These are phyloP conservation scores for Penicillium maclennaniae DNA, from an alignment of 495 filamentous ascomycete species.

Conservation along the genomic window DNA sequence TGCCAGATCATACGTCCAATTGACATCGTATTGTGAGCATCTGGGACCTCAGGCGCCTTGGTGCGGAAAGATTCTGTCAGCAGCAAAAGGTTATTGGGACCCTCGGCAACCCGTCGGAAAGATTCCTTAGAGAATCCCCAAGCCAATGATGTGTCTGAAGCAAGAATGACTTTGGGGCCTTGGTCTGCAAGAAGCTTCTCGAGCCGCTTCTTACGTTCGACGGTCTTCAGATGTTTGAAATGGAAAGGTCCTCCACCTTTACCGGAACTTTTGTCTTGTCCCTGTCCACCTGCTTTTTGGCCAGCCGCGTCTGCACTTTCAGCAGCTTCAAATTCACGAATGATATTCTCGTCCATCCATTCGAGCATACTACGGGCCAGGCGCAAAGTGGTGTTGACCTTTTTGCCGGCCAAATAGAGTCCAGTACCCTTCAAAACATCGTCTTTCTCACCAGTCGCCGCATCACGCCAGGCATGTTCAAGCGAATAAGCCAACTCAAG, in stretches of 20 bases:
- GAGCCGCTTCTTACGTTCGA: conserved; percentile 72
- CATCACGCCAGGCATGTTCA: conserved; percentile 84
- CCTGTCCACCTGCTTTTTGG: conserved; percentile 31
- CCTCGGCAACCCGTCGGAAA: conserved; percentile 65
- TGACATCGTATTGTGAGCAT: conserved; percentile 29
- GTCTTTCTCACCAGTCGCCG: conserved; percentile 45
- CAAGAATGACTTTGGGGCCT: conserved; percentile 75
- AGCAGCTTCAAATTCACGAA: conserved; percentile 83
- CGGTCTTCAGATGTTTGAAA: conserved; percentile 77
- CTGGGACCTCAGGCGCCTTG: conserved; percentile 32
- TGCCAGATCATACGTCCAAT: conserved; percentile 63
- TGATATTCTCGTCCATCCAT: conserved; percentile 96
- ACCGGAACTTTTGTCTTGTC: conserved; percentile 33
- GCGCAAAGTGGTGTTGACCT: conserved; percentile 75
- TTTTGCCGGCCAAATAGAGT: conserved; percentile 79
- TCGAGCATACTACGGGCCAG: conserved; percentile 94
- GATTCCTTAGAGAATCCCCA: conserved; percentile 96
- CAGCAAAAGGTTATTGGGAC: conserved; percentile 75
- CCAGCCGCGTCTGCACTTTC: conserved; percentile 47
- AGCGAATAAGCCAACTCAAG: conserved; percentile 90
- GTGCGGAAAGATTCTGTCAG: conserved; percentile 66
- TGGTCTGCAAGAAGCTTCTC: conserved; percentile 54
- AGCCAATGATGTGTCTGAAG: conserved; percentile 82
- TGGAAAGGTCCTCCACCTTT: conserved; percentile 75
- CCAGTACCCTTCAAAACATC: conserved; percentile 62